Base-by-base conservation (phyloP, 257 asterid genomes). In the Gynochthodes officinalis region DNA sequence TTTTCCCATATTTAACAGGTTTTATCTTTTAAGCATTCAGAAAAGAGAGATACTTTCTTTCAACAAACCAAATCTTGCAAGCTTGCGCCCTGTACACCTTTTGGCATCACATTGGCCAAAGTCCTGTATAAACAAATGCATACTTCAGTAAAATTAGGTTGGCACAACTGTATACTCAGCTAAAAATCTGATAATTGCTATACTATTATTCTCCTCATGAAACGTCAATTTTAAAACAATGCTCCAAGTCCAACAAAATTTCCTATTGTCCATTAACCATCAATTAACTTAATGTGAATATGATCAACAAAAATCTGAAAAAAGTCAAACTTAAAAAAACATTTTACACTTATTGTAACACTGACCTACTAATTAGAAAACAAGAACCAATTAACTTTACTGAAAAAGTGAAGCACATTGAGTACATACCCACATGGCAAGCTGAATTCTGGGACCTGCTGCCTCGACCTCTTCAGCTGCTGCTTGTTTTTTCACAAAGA, bases 21-120 rank as follows among this genome's bases (percentile, higher is more conserved):
- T 14, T 58, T 63, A 54, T 39, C 50, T 1, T 7, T 10, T 25
- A 54, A n/a, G 61, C 7, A 65, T 61, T 64, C 27, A 71, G 79
- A 77, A 70, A 28, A 60, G 77, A 67, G 65, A 80, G 83, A 81
- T 84, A 87, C 94, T 87, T 90, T 66, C 99, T 84, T 89, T 94
- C 83, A 94, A 80, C 64, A 89, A 82, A 76, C 96, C 95, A 77
- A 94, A 94, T 82, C 99, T 86, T 39, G 99, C 93, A 83, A 94
- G 99, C 81, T 94, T 94, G 78, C 99, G 95, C 25, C 98, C 99
- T 1, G 99, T 91, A 82, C 99, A 94, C 84, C 86, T 92, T 89
- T 94, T 94, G 19, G 97, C 89, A 82, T 94, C 99, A 65, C 99
- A 94, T 78, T 94, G 99, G 16, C 93, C 97, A 78, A 94, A 94